Evolutionary conservation across 2,329 filamentous ascomycete species (phyloP), one percentile per base, ranked within the genome.

Genomic region (Blastomyces parvus): DNA sequence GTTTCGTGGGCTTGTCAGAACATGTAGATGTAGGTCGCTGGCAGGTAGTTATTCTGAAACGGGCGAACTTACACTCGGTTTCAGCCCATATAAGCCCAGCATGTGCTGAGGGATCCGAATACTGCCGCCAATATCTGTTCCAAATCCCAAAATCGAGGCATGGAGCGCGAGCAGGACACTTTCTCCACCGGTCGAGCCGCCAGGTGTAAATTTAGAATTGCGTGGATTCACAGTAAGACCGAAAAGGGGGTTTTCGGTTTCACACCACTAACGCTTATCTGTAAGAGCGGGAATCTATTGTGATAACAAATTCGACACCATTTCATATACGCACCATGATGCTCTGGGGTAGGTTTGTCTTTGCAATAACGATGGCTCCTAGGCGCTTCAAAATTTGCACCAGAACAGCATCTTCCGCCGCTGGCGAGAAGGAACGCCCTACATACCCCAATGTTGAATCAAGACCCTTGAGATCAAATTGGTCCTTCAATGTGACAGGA

Each of bases 101-200:
- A 85, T 86, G 3, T 79, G 82, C 22, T 83, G 78, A 3, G 84
- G 78, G 5, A 76, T 72, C 3, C 78, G 71, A 27, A 81, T 74
- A 8, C 75, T 77, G 7, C 79, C 78, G 9, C 83, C 83, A 62
- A 88, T 87, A 66, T 88, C 86, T 0, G 85, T 85, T 0, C 85
- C 86, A 0, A 88, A 77, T 11, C 87, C 87, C 0, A 88, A 66
- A 0, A 81, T 78, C 62, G 82, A 84, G 19, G 86, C 87, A 11
- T 75, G 73, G 64, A 88, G 81, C 0, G 78, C 76, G 44, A 89
- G 80, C 2, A 89, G 77, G 0, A 86, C 86, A 6, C 82, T 82
- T 70, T 89, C 87, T 55, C 87, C 87, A 2, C 87, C 87, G 0
- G 85, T 87, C 46, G 82, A 86, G 11, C 87, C 87, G 13, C 87